A percentile compares a stretch with the other conserved stretches of the same genome.
Evolutionary conservation across 768 basidiomycete species (phyloP).

Genomic region (Fibroporia radiculosa): DNA sequence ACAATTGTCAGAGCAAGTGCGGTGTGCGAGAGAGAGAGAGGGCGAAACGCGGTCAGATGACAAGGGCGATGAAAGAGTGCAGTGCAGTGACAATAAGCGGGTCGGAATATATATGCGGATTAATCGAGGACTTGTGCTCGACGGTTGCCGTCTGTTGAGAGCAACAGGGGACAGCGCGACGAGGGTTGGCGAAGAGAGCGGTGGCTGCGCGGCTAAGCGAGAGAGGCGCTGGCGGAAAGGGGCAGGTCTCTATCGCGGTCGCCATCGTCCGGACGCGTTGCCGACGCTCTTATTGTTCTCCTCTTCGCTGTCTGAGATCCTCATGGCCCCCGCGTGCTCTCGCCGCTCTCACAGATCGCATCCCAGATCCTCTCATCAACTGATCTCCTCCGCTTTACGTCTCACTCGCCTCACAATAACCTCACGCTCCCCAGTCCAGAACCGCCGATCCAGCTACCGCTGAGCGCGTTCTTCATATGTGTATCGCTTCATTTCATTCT

Average conservation of each 20-base stretch:
- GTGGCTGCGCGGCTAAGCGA: neutral
- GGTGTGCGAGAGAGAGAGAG: neutral
- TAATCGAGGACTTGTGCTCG: neutral
- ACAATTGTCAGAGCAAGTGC: conserved; percentile 7
- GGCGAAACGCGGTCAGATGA: neutral
- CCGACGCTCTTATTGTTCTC: conserved; percentile 8
- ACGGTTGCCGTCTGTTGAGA: neutral
- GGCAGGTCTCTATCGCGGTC: neutral
- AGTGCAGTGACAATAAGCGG: neutral
- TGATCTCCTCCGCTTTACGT: neutral
- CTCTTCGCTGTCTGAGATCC: conserved; percentile 17
- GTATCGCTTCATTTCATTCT: too few species aligned
- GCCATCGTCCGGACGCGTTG: conserved; percentile 1
- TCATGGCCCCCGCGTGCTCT: conserved; percentile 14
- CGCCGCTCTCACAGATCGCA: neutral
- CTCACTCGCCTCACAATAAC: too few species aligned
- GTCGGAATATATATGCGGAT: neutral
- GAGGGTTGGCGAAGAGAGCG: neutral
- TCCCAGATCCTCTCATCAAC: neutral
- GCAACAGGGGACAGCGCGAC: conserved; percentile 6
- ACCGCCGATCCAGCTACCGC: too few species aligned
- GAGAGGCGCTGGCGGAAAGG: neutral
- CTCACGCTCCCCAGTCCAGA: too few species aligned
- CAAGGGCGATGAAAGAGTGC: conserved; percentile 1
- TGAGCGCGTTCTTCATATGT: too few species aligned